Conservation (phyloP, 2,329 filamentous ascomycete species). For the Monosporascus ibericus region DNA sequence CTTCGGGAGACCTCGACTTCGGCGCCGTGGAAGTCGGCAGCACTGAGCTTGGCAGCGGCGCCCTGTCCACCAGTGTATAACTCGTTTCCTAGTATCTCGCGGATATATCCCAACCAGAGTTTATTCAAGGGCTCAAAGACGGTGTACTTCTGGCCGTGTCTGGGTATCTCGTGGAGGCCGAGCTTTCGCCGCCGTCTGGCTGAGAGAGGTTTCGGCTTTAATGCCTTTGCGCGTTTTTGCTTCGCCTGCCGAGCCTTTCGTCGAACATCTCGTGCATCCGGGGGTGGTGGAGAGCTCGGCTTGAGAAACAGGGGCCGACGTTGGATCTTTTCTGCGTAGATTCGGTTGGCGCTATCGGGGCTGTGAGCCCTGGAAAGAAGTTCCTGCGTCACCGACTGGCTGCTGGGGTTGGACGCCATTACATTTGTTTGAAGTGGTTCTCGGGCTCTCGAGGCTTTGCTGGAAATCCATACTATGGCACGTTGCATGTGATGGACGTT, state of each 20-base stretch:
- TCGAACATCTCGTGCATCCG: slow-evolving; percentile 49
- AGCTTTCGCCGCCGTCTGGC: slow-evolving; percentile 70
- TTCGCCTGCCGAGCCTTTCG: slow-evolving; percentile 44
- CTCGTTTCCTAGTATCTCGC: slow-evolving; percentile 66
- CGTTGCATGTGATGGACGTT: no score
- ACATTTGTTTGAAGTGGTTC: neutral
- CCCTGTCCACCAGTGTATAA: slow-evolving; percentile 48
- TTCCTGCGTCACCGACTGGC: slow-evolving; percentile 44
- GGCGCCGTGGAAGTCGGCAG: slow-evolving; percentile 88
- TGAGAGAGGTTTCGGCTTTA: slow-evolving; percentile 64
- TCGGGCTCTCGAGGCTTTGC: no score
- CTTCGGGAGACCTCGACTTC: slow-evolving; percentile 77
- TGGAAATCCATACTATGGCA: no score
- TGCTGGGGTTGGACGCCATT: slow-evolving; percentile 29
- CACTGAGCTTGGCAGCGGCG: slow-evolving; percentile 69
- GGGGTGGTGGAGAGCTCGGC: slow-evolving; percentile 61
- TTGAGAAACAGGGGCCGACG: slow-evolving; percentile 75
- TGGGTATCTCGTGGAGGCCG: slow-evolving; percentile 68
- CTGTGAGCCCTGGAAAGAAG: slow-evolving; percentile 77
- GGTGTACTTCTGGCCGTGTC: slow-evolving; percentile 61
- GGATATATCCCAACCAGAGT: slow-evolving; percentile 81
- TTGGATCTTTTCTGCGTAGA: slow-evolving; percentile 78
- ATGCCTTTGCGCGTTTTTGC: slow-evolving; percentile 36
- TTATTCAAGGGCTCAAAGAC: slow-evolving; percentile 71
- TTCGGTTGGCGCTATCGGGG: slow-evolving; percentile 60